Evolutionary conservation across 345 rosid genomes (phyloP).

Genomic region (Eucalyptus regnans): DNA sequence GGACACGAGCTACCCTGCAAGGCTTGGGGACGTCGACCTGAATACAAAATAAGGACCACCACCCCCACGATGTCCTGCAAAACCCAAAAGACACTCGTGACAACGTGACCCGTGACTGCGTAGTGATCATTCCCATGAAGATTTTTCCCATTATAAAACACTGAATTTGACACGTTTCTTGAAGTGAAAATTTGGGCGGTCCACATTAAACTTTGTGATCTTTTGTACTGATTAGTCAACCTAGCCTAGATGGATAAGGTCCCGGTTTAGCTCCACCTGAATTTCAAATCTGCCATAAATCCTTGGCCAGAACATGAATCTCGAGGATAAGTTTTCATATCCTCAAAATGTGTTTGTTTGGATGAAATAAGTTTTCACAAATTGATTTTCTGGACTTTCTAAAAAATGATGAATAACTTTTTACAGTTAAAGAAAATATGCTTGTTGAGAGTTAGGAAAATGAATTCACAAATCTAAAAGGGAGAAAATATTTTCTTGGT

Average conservation of each 20-base stretch:
- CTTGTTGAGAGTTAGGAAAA: neutral
- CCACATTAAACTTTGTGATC: neutral
- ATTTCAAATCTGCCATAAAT: neutral
- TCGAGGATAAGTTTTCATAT: neutral
- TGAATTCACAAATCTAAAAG: accelerated
- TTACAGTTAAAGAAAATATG: neutral
- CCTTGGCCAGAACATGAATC: neutral
- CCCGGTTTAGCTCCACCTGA: neutral
- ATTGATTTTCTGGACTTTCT: neutral
- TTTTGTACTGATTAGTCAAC: neutral
- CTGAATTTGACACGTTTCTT: neutral
- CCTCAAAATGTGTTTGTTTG: neutral
- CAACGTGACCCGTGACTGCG: neutral
- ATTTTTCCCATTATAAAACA: neutral
- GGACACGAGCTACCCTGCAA: neutral
- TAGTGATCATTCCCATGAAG: neutral
- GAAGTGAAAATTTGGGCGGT: neutral
- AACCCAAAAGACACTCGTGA: neutral
- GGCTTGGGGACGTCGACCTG: neutral
- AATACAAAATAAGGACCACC: neutral
- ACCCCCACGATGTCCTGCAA: neutral
- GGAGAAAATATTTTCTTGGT: neutral
- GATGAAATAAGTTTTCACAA: neutral
- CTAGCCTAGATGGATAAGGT: neutral
- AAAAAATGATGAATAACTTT: neutral